phyloP scores from a whole-genome alignment of 768 basidiomycete genomes.

The Cyclocybe cylindracea region DNA sequence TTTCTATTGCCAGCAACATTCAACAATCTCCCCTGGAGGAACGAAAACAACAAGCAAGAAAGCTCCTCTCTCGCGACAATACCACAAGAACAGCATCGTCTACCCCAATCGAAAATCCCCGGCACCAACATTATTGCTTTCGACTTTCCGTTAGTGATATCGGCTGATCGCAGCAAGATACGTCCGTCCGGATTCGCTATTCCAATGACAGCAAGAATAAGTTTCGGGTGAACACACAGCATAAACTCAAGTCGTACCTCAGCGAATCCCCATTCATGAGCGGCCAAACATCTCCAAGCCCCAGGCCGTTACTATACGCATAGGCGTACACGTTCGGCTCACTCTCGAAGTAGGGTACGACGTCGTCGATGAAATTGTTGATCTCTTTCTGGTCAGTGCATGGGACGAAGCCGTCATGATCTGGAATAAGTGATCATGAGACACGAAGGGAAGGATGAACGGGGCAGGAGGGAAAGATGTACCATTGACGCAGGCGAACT shows the following conservation, averaged over 20 bases:
- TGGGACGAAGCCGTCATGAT: constrained; percentile 38
- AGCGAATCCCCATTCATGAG: constrained; percentile 36
- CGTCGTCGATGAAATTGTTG: constrained; percentile 38
- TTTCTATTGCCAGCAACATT: no score
- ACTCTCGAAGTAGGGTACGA: constrained; percentile 39
- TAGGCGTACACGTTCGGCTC: constrained; percentile 40
- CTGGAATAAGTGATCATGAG: constrained; percentile 17
- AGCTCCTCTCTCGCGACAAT: no score
- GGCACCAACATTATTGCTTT: not conserved
- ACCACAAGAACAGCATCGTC: no score
- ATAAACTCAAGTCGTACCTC: constrained; percentile 26
- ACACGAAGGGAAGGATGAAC: not conserved
- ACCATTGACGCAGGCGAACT: constrained; percentile 52
- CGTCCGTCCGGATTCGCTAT: constrained; percentile 40
- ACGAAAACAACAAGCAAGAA: no score
- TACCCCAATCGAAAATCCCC: not conserved
- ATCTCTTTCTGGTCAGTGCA: constrained; percentile 46
- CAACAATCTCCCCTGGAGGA: no score
- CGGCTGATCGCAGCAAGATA: constrained; percentile 42
- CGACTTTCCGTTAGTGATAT: constrained; percentile 27
- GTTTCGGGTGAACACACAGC: not conserved
- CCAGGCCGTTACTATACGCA: constrained; percentile 49
- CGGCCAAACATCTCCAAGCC: constrained; percentile 48
- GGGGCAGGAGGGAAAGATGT: constrained; percentile 1
- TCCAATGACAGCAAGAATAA: not conserved